Percentiles rank a stretch among this genome's conserved stretches.
These are phyloP conservation scores for Termitomyces sp. DNA, from an alignment of 1,284 basidiomycete genomes.

Conservation along the genomic window DNA sequence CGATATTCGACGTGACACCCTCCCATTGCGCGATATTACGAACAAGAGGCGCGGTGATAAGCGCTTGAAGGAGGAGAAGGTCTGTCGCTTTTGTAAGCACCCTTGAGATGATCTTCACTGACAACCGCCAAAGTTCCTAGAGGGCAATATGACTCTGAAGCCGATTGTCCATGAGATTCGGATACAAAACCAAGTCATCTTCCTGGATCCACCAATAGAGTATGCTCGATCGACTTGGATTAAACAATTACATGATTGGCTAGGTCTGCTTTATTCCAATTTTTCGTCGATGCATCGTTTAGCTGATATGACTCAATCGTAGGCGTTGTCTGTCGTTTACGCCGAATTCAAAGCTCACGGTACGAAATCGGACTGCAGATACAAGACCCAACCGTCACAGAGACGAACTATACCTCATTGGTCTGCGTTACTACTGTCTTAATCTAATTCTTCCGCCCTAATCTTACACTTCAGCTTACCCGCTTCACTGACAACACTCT, in stretches of 20 bases:
- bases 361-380: constrained; percentile 95
- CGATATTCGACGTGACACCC: constrained; percentile 50
- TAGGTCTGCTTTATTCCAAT: constrained; percentile 46
- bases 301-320: constrained; percentile 2
- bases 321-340: constrained; percentile 86
- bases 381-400: constrained; percentile 56
- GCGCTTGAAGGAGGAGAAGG: constrained; percentile 71
- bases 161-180: constrained; percentile 91
- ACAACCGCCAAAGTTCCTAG: constrained; percentile 45
- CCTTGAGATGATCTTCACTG: constrained; percentile 5
- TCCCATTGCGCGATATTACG: constrained; percentile 47
- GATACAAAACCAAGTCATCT: constrained; percentile 98
- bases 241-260: constrained; percentile 85
- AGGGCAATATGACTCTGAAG: constrained; percentile 68
- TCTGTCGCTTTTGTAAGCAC: constrained; percentile 21
- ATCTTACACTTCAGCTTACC: constrained; percentile 52
- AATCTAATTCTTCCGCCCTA: background rate
- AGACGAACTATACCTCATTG: constrained; percentile 79
- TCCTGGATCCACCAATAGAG: constrained; percentile 96
- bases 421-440: constrained; percentile 39
- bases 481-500: constrained; percentile 73
- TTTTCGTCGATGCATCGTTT: background rate
- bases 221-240: constrained; percentile 91
- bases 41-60: constrained; percentile 65
- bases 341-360: constrained; percentile 87